Evolutionary conservation across 2,329 filamentous ascomycete genomes (phyloP).

Genomic region (Colletotrichum cuscutae): DNA sequence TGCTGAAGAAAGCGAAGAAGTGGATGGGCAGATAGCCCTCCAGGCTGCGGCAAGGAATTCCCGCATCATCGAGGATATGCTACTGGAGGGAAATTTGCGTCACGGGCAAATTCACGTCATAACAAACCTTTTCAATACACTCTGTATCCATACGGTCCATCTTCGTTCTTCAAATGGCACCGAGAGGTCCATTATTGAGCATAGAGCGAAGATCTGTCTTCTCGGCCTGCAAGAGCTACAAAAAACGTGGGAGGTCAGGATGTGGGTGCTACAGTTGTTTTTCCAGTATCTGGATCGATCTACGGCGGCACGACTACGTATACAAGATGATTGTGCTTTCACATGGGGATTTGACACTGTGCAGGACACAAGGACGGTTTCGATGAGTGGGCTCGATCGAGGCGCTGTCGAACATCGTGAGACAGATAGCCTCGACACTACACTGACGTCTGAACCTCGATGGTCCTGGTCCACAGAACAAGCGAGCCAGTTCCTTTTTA

Average conservation of each 20-base stretch:
- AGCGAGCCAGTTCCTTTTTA: too few relatives aligned
- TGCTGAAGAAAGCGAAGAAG: slow-evolving; percentile 39
- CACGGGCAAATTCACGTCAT: slow-evolving; percentile 58
- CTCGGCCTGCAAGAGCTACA: slow-evolving; percentile 59
- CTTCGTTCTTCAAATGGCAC: slow-evolving; percentile 49
- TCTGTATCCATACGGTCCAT: slow-evolving; percentile 59
- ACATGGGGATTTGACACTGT: too few relatives aligned
- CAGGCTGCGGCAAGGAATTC: slow-evolving; percentile 57
- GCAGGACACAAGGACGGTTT: too few relatives aligned
- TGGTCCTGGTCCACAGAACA: too few relatives aligned
- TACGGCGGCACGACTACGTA: slow-evolving; percentile 49
- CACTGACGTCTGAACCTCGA: too few relatives aligned
- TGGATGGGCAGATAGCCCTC: slow-evolving; percentile 51
- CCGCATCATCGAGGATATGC: slow-evolving; percentile 58
- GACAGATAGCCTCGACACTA: too few relatives aligned
- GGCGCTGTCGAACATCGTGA: too few relatives aligned
- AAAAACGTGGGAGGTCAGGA: slow-evolving; percentile 59
- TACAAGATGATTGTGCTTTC: slow-evolving; percentile 27
- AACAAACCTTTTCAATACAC: slow-evolving; percentile 57
- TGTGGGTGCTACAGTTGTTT: slow-evolving; percentile 59
- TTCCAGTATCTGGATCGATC: slow-evolving; percentile 58
- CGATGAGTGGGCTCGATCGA: too few relatives aligned
- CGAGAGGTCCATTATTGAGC: slow-evolving; percentile 55
- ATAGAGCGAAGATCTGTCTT: slow-evolving; percentile 58
- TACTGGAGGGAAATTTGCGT: slow-evolving; percentile 53